These are phyloP conservation scores for Tetracladium marchalianum DNA, from an alignment of 495 filamentous ascomycete species.

Conservation along the genomic window DNA sequence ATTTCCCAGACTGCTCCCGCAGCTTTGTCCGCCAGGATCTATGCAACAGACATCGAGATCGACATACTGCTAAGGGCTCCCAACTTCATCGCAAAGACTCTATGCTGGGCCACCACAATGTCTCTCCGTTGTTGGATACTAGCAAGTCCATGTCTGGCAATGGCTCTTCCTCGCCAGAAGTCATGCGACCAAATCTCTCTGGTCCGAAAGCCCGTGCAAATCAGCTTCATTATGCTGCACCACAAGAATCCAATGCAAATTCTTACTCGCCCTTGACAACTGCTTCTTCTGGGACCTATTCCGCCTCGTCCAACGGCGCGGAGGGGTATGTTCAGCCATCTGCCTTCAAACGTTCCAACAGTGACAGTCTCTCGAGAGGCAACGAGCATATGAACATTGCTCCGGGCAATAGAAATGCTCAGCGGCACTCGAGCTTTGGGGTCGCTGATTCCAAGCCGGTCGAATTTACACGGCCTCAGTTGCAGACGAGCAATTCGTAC, in stretches of 20 bases:
- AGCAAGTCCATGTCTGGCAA: slow-evolving; percentile 31
- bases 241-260: slow-evolving; percentile 36
- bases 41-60: slow-evolving; percentile 84
- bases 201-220: slow-evolving; percentile 31
- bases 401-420: slow-evolving; percentile 5
- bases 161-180: slow-evolving; percentile 37
- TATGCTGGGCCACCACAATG: slow-evolving; percentile 50
- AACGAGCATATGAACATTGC: slow-evolving; percentile 1
- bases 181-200: slow-evolving; percentile 27
- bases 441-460: slow-evolving; percentile 12
- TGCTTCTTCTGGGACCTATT: slow-evolving; percentile 33
- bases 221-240: slow-evolving; percentile 43
- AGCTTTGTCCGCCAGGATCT: slow-evolving; percentile 93
- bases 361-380: slow-evolving; percentile 11
- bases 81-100: slow-evolving; percentile 87
- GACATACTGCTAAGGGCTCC: slow-evolving; percentile 92
- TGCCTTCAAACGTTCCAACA: slow-evolving; percentile 20
- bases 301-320: slow-evolving; percentile 14
- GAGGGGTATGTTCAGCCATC: slow-evolving; percentile 8
- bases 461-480: slow-evolving; percentile 27
- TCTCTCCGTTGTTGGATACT: slow-evolving; percentile 35
- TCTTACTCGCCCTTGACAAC: slow-evolving; percentile 39
- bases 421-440: slow-evolving; percentile 19
- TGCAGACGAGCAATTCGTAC: slow-evolving; percentile 36
- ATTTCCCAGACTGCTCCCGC: slow-evolving; percentile 83